Conservation (phyloP, 2,329 filamentous ascomycete species). For the Neopestalotiopsis sp. region DNA sequence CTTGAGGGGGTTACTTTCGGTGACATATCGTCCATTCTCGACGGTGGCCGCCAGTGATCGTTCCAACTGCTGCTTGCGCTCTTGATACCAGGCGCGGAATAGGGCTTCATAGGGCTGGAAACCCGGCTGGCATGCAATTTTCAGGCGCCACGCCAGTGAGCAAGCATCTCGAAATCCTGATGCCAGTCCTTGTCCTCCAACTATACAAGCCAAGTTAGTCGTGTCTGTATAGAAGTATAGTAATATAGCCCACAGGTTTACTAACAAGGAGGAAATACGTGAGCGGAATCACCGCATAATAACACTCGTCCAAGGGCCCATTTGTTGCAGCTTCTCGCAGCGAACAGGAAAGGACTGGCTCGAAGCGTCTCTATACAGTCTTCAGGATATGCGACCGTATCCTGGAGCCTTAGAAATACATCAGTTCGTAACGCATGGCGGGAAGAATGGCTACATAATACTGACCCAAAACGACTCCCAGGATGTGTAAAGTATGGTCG, state of each 20-base stretch:
- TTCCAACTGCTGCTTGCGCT: not conserved
- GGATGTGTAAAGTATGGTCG: not conserved
- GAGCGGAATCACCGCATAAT: not conserved
- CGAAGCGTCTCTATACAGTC: not conserved
- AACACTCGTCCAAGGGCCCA: not conserved
- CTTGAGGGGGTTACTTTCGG: not conserved
- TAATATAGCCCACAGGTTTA: no score
- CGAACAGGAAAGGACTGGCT: not conserved
- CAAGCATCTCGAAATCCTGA: not conserved
- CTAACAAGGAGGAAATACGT: not conserved
- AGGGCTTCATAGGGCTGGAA: not conserved
- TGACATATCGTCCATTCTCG: not conserved
- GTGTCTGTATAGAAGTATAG: no score
- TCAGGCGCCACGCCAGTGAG: not conserved
- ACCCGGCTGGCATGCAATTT: not conserved
- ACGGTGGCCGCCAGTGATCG: not conserved
- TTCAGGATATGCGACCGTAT: not conserved
- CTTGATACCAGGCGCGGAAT: not conserved
- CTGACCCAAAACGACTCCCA: not conserved
- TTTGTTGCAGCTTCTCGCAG: not conserved
- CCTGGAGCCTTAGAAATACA: not conserved
- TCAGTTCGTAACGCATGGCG: no score
- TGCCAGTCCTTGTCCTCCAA: not conserved
- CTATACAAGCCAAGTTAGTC: no score
- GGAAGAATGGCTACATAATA: no score